Evolutionary conservation across 2,329 filamentous ascomycete species (phyloP).

Genomic region (Cladosporium sphaerospermum): DNA sequence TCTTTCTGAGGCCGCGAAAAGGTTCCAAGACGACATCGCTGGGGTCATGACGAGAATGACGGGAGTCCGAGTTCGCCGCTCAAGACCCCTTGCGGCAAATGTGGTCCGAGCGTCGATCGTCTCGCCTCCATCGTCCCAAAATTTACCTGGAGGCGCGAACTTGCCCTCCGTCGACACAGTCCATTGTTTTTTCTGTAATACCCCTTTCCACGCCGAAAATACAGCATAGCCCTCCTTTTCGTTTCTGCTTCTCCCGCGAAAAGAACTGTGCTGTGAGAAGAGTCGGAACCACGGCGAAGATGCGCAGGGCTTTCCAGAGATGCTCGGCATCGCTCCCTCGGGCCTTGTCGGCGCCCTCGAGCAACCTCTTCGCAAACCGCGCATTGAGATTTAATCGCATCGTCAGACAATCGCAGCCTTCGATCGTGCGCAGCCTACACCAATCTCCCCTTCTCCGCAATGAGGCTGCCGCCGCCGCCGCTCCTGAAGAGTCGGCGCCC

Average conservation of each 20-base stretch:
- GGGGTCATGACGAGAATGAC: too few species aligned
- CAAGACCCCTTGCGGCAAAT: too few species aligned
- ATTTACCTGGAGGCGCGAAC: too few species aligned
- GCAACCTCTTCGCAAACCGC: conserved; percentile 13
- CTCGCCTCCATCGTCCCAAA: too few species aligned
- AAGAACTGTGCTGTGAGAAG: neutral
- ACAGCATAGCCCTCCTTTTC: neutral
- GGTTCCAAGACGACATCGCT: too few species aligned
- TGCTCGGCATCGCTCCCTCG: conserved; percentile 24
- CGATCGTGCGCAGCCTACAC: conserved; percentile 27
- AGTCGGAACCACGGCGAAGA: conserved; percentile 8
- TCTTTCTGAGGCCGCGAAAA: too few species aligned
- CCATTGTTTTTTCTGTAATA: conserved; percentile 3
- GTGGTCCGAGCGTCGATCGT: too few species aligned
- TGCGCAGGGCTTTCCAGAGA: conserved; percentile 28
- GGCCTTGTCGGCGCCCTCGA: conserved; percentile 16
- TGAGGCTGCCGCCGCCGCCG: conserved; percentile 19
- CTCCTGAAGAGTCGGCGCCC: conserved; percentile 15
- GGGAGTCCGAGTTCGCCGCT: too few species aligned
- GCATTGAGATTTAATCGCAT: conserved; percentile 9
- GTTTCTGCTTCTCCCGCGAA: neutral
- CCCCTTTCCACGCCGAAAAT: neutral
- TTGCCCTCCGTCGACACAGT: neutral
- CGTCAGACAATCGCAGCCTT: conserved; percentile 8
- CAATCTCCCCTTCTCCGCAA: conserved; percentile 34